phyloP scores from a whole-genome alignment of 257 asterid genomes.

The Jaltomata sinuosa region DNA sequence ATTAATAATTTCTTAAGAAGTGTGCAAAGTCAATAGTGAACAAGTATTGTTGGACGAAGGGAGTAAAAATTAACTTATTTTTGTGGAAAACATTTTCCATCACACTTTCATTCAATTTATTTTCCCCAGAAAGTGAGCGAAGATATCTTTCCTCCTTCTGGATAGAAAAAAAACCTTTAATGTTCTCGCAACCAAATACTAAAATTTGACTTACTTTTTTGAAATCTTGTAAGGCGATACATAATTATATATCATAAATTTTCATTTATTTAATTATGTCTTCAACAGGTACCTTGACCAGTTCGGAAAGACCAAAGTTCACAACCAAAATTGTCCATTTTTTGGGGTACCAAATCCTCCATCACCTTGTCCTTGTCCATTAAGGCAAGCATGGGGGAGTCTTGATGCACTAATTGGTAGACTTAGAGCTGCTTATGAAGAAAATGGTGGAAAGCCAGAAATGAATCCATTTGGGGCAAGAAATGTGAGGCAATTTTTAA shows the following conservation, averaged over 20 bases:
- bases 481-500: constrained; percentile 23
- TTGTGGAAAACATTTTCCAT: background rate
- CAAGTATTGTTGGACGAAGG: too few relatives aligned
- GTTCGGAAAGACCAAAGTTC: constrained; percentile 32
- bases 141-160: background rate
- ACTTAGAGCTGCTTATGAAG: constrained; percentile 37
- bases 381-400: constrained; percentile 41
- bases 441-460: constrained; percentile 29
- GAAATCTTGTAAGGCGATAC: background rate
- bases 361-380: constrained; percentile 27
- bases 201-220: background rate
- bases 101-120: background rate
- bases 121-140: background rate
- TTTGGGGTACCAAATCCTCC: constrained; percentile 27
- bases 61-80: background rate
- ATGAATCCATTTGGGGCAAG: constrained; percentile 30
- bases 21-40: background rate
- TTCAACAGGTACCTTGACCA: constrained; percentile 16
- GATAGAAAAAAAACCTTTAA: background rate
- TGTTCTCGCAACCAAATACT: background rate
- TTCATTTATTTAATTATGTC: background rate
- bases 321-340: constrained; percentile 25
- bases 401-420: constrained; percentile 32
- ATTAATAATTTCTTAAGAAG: too few relatives aligned
- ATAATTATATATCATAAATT: background rate